Evolutionary conservation across 2,329 filamentous ascomycete genomes (phyloP).

Genomic region (Ploettnerulaceae sp.): DNA sequence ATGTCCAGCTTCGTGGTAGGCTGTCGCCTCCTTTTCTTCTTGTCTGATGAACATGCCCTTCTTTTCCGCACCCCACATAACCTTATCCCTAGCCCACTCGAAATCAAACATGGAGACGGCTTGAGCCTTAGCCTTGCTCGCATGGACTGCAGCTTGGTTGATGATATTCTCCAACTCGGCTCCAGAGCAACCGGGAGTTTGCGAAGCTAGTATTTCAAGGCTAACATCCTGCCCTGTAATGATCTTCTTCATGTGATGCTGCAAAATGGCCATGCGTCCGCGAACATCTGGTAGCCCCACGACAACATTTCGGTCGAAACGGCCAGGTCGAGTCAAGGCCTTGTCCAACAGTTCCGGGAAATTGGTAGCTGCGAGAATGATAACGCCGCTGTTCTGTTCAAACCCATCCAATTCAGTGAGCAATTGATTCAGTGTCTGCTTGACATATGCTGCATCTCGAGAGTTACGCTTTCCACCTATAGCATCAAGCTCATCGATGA

Average conservation of each 20-base stretch:
- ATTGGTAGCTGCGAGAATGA: slow-evolving; percentile 94
- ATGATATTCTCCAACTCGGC: slow-evolving; percentile 95
- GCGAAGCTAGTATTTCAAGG: slow-evolving; percentile 74
- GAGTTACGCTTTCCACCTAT: slow-evolving; percentile 93
- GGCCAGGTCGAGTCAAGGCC: slow-evolving; percentile 86
- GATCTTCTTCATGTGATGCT: slow-evolving; percentile 91
- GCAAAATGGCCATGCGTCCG: slow-evolving; percentile 85
- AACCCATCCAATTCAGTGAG: slow-evolving; percentile 97
- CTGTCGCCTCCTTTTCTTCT: slow-evolving; percentile 93
- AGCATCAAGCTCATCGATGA: slow-evolving; percentile 91
- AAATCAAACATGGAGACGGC: slow-evolving; percentile 76
- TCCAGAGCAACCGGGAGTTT: slow-evolving; percentile 87
- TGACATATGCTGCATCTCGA: slow-evolving; percentile 88
- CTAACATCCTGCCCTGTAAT: slow-evolving; percentile 78
- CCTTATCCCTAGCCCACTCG: slow-evolving; percentile 97
- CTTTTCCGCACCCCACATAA: slow-evolving; percentile 93
- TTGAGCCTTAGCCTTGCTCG: slow-evolving; percentile 77
- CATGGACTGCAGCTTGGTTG: slow-evolving; percentile 91
- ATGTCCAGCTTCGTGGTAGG: slow-evolving; percentile 94
- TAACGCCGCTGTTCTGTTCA: slow-evolving; percentile 88
- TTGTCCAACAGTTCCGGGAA: slow-evolving; percentile 93
- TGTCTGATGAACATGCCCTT: slow-evolving; percentile 84
- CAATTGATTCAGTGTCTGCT: slow-evolving; percentile 95
- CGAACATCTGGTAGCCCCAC: slow-evolving; percentile 90
- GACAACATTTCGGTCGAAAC: slow-evolving; percentile 88